phyloP scores from a whole-genome alignment of 2,329 filamentous ascomycete genomes.

The Bipolaris oryzae region DNA sequence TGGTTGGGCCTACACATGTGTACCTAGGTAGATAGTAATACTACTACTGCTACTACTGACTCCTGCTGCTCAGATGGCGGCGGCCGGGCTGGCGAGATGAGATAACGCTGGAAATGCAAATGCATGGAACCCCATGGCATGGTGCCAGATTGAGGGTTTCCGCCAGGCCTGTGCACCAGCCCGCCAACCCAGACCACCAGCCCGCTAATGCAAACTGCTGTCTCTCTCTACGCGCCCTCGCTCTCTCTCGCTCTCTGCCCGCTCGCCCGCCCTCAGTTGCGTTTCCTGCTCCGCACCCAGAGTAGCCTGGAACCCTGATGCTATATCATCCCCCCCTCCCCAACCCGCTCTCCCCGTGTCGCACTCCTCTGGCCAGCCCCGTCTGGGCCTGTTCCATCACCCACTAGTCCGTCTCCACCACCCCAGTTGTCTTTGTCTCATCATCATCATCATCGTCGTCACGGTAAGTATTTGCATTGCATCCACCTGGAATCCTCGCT shows the following conservation, averaged over 20 bases:
- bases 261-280: not conserved
- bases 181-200: slow-evolving; percentile 5
- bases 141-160: slow-evolving; percentile 6
- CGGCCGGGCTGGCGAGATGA: slow-evolving; percentile 4
- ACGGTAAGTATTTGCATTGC: not conserved
- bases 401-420: not conserved
- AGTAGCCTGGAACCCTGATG: slow-evolving; percentile 3
- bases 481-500: not conserved
- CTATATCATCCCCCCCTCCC: not conserved
- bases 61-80: not conserved
- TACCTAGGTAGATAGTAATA: no score
- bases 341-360: no score
- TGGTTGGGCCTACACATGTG: no score
- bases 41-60: no score
- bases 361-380: not conserved
- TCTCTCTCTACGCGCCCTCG: not conserved
- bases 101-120: slow-evolving; percentile 13
- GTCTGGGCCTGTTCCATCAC: not conserved
- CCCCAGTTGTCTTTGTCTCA: not conserved
- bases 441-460: not conserved
- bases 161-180: slow-evolving; percentile 9
- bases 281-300: not conserved
- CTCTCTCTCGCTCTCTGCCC: not conserved
- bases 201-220: slow-evolving; percentile 19
- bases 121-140: slow-evolving; percentile 6